Percentiles rank a stretch among this genome's conserved stretches.
These are phyloP conservation scores for Lactifluus echinatus DNA, from an alignment of 768 basidiomycete genomes.

Conservation along the genomic window DNA sequence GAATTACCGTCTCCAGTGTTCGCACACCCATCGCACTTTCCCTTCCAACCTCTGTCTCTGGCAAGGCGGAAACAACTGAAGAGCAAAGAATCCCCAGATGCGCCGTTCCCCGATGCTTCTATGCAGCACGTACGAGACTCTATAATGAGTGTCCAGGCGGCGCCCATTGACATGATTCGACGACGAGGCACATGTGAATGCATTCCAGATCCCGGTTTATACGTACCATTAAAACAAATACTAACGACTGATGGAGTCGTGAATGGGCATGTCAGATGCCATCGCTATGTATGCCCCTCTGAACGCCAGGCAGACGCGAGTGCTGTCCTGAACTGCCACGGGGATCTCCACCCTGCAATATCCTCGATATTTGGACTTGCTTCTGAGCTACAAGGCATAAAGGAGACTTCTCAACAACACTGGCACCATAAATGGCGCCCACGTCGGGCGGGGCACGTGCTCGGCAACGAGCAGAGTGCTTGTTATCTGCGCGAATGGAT, in stretches of 20 bases:
- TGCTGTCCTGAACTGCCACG: background rate
- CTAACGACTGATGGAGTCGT: background rate
- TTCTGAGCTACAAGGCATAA: background rate
- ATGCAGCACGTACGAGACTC: constrained; percentile 15
- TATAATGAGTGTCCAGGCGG: background rate
- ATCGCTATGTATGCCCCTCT: background rate
- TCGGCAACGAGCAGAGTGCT: constrained; percentile 70
- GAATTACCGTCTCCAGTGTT: background rate
- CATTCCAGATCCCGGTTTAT: background rate
- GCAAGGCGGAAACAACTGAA: background rate
- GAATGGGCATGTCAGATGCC: background rate
- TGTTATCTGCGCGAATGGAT: constrained; percentile 75
- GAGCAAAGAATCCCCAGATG: background rate
- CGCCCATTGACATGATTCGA: background rate
- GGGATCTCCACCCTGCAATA: constrained; percentile 10
- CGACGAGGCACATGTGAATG: background rate
- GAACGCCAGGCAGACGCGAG: background rate
- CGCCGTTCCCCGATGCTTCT: constrained; percentile 12
- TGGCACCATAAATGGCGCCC: constrained; percentile 80
- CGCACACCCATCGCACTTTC: background rate
- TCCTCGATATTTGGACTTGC: constrained; percentile 8
- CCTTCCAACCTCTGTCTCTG: background rate
- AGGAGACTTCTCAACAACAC: constrained; percentile 31
- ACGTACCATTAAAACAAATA: background rate
- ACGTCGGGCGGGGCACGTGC: constrained; percentile 57